Conservation (phyloP, 2,329 filamentous ascomycete species). For the Beauveria bassiana region DNA sequence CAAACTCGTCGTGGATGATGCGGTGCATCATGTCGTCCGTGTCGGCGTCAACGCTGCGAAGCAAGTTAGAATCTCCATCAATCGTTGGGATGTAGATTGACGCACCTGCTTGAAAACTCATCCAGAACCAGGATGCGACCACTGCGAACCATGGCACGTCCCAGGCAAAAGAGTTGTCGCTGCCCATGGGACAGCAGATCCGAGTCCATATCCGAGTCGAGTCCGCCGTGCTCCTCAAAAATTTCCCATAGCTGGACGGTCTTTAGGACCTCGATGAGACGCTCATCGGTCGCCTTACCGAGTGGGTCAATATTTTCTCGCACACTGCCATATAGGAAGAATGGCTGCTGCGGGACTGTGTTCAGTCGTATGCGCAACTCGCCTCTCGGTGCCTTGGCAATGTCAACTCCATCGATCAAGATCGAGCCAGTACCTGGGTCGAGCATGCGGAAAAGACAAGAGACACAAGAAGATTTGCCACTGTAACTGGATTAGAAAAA, state of each 20-base stretch:
- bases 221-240: conserved; percentile 30
- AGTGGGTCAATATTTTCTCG: conserved; percentile 42
- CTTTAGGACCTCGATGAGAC: conserved; percentile 34
- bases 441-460: conserved; percentile 38
- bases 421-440: conserved; percentile 35
- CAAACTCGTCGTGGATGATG: conserved; percentile 24
- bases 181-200: conserved; percentile 34
- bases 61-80: not conserved
- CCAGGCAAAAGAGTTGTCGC: conserved; percentile 35
- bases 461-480: conserved; percentile 29
- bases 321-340: conserved; percentile 40
- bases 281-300: conserved; percentile 27
- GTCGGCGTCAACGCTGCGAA: conserved; percentile 25
- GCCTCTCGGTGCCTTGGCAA: conserved; percentile 17
- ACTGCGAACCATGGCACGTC: conserved; percentile 26
- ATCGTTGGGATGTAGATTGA: not conserved
- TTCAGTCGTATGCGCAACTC: conserved; percentile 27
- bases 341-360: conserved; percentile 43
- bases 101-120: conserved; percentile 27
- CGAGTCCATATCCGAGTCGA: conserved; percentile 26
- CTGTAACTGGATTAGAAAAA: conserved; percentile 17
- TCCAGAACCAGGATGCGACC: conserved; percentile 31
- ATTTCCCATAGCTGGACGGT: conserved; percentile 36
- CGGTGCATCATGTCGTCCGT: conserved; percentile 27
- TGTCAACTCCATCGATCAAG: conserved; percentile 36